Evolutionary conservation across 352 stramenopile species (phyloP).

Genomic region (Phytopythium aichiense): DNA sequence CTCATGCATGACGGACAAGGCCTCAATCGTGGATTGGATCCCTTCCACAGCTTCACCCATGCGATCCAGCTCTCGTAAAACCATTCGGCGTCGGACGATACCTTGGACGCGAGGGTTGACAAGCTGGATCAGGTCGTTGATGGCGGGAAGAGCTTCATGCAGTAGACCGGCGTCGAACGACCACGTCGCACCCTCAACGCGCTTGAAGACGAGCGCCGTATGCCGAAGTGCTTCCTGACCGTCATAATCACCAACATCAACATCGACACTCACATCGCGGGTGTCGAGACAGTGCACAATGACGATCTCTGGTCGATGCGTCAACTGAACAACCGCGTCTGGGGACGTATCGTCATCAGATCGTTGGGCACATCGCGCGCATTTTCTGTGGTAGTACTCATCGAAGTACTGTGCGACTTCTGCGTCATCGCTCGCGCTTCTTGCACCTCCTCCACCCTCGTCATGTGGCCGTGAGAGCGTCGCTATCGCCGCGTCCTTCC

Average conservation of each 20-base stretch:
- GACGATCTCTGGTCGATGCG: constrained; percentile 14
- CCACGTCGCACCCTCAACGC: constrained; percentile 45
- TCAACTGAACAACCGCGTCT: constrained; percentile 11
- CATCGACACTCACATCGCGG: constrained; percentile 18
- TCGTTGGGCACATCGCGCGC: background rate
- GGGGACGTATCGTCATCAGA: background rate
- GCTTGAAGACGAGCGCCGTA: constrained; percentile 42
- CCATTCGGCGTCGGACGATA: constrained; percentile 33
- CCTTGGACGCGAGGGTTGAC: constrained; percentile 47
- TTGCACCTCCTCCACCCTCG: background rate
- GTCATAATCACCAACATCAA: background rate
- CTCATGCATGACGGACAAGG: constrained; percentile 7
- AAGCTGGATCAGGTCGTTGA: constrained; percentile 39
- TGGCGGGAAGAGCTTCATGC: constrained; percentile 23
- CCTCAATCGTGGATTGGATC: background rate
- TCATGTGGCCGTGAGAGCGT: background rate
- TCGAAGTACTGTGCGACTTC: background rate
- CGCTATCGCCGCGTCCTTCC: background rate
- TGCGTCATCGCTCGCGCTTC: background rate
- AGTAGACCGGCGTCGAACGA: constrained; percentile 60
- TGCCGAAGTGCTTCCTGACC: constrained; percentile 9
- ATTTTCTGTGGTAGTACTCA: background rate
- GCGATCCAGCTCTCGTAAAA: constrained; percentile 17
- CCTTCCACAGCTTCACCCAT: constrained; percentile 14
- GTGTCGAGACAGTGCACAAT: constrained; percentile 19